A percentile compares a stretch with the other conserved stretches of the same genome.
Evolutionary conservation across 192 early-diverging fungal genomes (phyloP).

Genomic region (Coemansia sp.): DNA sequence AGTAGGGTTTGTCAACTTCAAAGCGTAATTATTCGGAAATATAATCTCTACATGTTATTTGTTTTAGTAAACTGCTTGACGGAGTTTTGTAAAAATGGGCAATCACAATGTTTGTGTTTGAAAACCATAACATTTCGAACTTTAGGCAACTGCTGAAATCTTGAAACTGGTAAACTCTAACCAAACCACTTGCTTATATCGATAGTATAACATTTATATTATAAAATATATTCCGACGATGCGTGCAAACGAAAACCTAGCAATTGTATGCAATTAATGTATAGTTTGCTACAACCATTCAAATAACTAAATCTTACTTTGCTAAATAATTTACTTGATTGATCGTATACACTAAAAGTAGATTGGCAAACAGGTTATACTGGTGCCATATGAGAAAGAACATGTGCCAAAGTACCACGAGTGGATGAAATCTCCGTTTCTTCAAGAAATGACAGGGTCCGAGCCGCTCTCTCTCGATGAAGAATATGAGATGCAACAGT

Average conservation of each 20-base stretch:
- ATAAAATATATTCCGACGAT: conserved; percentile 1
- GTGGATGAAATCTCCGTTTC: conserved; percentile 91
- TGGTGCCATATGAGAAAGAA: conserved; percentile 82
- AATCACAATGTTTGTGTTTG: too few species aligned
- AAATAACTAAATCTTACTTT: too few species aligned
- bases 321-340: too few species aligned
- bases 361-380: conserved; percentile 60
- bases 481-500: conserved; percentile 92
- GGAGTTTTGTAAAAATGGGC: too few species aligned
- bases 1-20: too few species aligned
- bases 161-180: neutral
- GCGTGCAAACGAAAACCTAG: conserved; percentile 42
- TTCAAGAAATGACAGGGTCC: conserved; percentile 93
- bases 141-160: neutral
- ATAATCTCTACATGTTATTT: too few species aligned
- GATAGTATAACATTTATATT: too few species aligned
- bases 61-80: too few species aligned
- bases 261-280: conserved; percentile 29
- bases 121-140: neutral
- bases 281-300: too few species aligned
- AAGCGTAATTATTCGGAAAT: too few species aligned
- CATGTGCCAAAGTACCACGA: conserved; percentile 90
- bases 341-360: conserved; percentile 14
- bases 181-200: too few species aligned
- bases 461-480: conserved; percentile 90